A percentile compares a stretch with the other conserved stretches of the same genome.
Conservation (phyloP, 1,284 basidiomycete genomes). For the Cystobasidiaceae sp. region DNA sequence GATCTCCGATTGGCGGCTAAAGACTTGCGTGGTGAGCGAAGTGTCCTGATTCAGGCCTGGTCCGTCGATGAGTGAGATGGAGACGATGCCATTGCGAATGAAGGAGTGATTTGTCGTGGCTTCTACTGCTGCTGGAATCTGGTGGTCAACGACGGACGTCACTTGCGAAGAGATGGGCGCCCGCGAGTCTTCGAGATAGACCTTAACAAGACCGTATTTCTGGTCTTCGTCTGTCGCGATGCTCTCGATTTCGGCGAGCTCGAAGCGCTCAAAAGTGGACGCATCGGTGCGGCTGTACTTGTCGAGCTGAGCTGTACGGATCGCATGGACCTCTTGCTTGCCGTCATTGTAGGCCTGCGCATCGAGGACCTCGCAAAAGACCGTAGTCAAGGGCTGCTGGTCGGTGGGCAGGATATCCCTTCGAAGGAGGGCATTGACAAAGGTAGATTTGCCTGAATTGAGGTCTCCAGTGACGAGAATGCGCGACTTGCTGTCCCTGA, state of each 20-base stretch:
- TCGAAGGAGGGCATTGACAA: slow-evolving; percentile 88
- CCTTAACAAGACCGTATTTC: slow-evolving; percentile 65
- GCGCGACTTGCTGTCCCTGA: slow-evolving; percentile 88
- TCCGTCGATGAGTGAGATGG: slow-evolving; percentile 97
- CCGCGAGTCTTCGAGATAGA: slow-evolving; percentile 73
- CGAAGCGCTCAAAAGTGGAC: slow-evolving; percentile 66
- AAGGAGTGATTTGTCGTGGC: slow-evolving; percentile 58
- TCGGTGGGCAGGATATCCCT: slow-evolving; percentile 93
- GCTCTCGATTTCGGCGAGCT: slow-evolving; percentile 67
- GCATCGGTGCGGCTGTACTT: slow-evolving; percentile 57
- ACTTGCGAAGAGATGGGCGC: slow-evolving; percentile 48
- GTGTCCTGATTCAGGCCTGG: slow-evolving; percentile 96
- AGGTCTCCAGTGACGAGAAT: slow-evolving; percentile 98
- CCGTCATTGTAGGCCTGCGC: slow-evolving; percentile 71
- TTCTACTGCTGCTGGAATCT: slow-evolving; percentile 20
- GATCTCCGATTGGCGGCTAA: slow-evolving; percentile 95
- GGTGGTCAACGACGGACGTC: slow-evolving; percentile 19
- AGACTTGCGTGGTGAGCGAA: slow-evolving; percentile 90
- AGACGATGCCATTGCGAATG: slow-evolving; percentile 90
- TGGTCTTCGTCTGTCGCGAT: slow-evolving; percentile 69
- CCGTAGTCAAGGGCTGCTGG: slow-evolving; percentile 95
- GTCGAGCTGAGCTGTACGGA: slow-evolving; percentile 60
- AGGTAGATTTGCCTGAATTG: slow-evolving; percentile 97
- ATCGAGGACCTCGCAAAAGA: slow-evolving; percentile 96
- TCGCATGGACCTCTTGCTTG: slow-evolving; percentile 70